Evolutionary conservation across 306 rosid species (phyloP).

Genomic region (Calophaca sinica): DNA sequence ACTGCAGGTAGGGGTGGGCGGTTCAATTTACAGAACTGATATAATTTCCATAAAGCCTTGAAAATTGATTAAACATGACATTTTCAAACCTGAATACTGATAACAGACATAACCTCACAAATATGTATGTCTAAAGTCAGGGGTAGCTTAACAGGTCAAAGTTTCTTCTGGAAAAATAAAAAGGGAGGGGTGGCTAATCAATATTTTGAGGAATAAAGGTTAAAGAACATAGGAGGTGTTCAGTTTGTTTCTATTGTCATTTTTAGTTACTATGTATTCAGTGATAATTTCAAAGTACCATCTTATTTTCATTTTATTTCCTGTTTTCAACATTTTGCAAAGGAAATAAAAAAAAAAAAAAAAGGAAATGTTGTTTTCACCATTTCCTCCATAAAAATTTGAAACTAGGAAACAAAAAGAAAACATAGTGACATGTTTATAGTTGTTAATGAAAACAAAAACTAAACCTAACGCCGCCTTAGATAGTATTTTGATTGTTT

Average conservation of each 20-base stretch:
- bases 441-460: background rate
- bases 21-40: conserved; percentile 31
- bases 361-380: background rate
- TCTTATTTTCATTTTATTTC: conserved; percentile 1
- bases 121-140: conserved; percentile 1
- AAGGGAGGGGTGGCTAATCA: conserved; percentile 10
- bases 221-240: conserved; percentile 15
- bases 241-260: conserved; percentile 7
- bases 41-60: conserved; percentile 35
- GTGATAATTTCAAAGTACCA: background rate
- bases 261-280: background rate
- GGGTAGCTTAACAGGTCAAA: conserved; percentile 29
- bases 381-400: conserved; percentile 13
- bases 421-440: background rate
- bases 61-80: conserved; percentile 22
- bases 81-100: conserved; percentile 32
- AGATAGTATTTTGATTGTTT: conserved; percentile 27
- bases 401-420: background rate
- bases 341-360: background rate
- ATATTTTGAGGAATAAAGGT: conserved; percentile 32
- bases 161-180: conserved; percentile 33
- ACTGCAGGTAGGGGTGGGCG: conserved; percentile 21
- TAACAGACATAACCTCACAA: conserved; percentile 23
- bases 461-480: background rate
- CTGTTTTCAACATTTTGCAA: conserved; percentile 9